Percentiles rank a stretch among this genome's conserved stretches.
phyloP scores from a whole-genome alignment of 768 basidiomycete species.

The Candolleomyces eurysporus region DNA sequence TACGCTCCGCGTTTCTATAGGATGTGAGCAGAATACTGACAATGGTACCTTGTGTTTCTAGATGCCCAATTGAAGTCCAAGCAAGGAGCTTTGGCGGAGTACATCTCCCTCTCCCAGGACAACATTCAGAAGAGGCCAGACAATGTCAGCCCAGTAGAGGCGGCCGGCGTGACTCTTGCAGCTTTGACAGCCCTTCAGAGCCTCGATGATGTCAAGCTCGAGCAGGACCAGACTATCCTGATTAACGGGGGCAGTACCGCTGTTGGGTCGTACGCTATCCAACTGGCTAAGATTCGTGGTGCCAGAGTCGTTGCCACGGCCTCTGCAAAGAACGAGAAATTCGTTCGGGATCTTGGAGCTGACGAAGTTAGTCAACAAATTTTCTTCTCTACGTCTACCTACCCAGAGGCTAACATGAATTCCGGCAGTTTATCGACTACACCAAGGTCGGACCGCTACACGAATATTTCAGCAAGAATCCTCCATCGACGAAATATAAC shows the following conservation, averaged over 20 bases:
- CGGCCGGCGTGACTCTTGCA: conserved; percentile 59
- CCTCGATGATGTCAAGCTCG: conserved; percentile 47
- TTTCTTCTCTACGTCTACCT: no score
- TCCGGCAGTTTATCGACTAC: conserved; percentile 59
- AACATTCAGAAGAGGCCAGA: conserved; percentile 43
- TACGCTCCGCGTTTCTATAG: not conserved
- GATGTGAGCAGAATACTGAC: not conserved
- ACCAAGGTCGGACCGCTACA: conserved; percentile 45
- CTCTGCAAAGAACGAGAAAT: conserved; percentile 56
- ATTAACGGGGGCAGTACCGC: conserved; percentile 71
- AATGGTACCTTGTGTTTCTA: conserved; percentile 9
- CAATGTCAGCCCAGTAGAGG: conserved; percentile 51
- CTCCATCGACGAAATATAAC: conserved; percentile 51
- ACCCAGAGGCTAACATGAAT: not conserved
- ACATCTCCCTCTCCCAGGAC: conserved; percentile 42
- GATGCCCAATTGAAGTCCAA: conserved; percentile 32
- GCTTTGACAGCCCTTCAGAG: conserved; percentile 58
- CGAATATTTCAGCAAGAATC: conserved; percentile 40
- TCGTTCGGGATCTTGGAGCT: conserved; percentile 58
- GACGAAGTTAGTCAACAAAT: conserved; percentile 48
- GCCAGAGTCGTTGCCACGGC: conserved; percentile 59
- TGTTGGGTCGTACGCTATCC: conserved; percentile 68
- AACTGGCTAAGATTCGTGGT: conserved; percentile 66
- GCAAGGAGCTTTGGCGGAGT: conserved; percentile 63
- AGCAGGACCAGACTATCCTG: conserved; percentile 58